Base-by-base conservation (phyloP, 2,329 filamentous ascomycete genomes). In the Colletotrichum noveboracense region DNA sequence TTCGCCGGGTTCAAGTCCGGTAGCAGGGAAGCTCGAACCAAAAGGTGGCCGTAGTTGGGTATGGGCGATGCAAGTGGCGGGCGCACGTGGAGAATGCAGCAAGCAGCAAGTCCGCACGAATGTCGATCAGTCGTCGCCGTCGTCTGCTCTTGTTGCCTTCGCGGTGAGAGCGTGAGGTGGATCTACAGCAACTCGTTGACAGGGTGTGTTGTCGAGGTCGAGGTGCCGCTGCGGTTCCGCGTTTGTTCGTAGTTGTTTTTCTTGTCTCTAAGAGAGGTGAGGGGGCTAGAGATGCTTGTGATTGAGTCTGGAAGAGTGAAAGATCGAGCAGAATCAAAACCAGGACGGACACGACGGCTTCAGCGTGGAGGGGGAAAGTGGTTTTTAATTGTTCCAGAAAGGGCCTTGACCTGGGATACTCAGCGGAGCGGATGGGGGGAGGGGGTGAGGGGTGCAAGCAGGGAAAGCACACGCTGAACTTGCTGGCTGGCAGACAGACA, bases 351-450 rank as follows among this genome's bases (percentile, higher is more conserved):
- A 16, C 18, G 12, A 5, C 21, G 16, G 58, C 9, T 6, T 43
- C 18, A 55, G 58, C 21, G 18, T 26, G 34, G 64, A 69, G 64
- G 70, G 73, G 64, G 32, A 55, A 75, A 74, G 74, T 74, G 55
- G 56, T 30, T 75, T 75, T 75, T 56, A 75, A 73, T 75, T 30
- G 65, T 68, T 75, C 70, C 73, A 52, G 56, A 68, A 65, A 67
- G 43, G 67, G 67, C 56, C 61, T 70, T 56, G 64, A 36, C 32
- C 71, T 70, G 10, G 68, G 30, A 70, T 69, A 68, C 66, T 43
- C n/a, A 48, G 70, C 34, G 55, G 55, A 70, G 60, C 30, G 43
- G 30, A 52, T 70, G 36, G 64, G 67, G 52, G 30, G 48, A 34
- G 34, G 70, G 26, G 36, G 14, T 13, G 69, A 38, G 67, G 32